Base-by-base conservation (phyloP, 2,329 filamentous ascomycete genomes). In the Rutstroemia sp. region DNA sequence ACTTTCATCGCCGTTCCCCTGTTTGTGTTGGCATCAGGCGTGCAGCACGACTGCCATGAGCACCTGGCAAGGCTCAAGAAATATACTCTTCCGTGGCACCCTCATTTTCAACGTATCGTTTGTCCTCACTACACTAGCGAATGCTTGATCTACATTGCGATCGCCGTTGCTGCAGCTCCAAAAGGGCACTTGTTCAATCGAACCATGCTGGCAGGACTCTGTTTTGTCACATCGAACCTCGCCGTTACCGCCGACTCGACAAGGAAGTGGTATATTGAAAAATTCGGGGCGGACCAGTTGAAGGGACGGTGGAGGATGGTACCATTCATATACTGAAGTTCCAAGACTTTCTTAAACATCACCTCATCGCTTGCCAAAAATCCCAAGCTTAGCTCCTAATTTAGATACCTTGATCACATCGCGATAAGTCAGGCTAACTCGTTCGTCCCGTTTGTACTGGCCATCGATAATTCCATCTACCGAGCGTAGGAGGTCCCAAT, bases 111-210 rank as follows among this genome's bases (percentile, higher is more conserved):
- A 46, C 76, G 78, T 57, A 71, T 95, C 21, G 73, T 96, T 41
- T 95, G 88, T 64, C 91, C 94, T 17, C 94, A 99, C 72, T 99
- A 97, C 71, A 88, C 88, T 3, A 89, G 87, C 66, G 94, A 97
- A 73, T 92, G 89, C 68, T 69, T 87, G 42, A 82, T 96, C 57
- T 97, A 99, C 69, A 68, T 91, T 19, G 80, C 86, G n/a, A 73
- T 99, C 61, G 81, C 89, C 2, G 72, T 94, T 47, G 70, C 87
- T 41, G 84, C 86, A 30, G 90, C 92, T 1, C 91, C 92, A 0
- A 65, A 73, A 7, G 87, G 84, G 10, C 72, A 75, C 34, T 61
- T 80, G 55, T 69, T 89, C 57, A 96, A 96, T 71, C 80, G 75
- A 68, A 92, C 92, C 0, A 70, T 96, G 45, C 66, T 88, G 38